Conservation (phyloP, 257 asterid genomes). For the Henckelia pumila region DNA sequence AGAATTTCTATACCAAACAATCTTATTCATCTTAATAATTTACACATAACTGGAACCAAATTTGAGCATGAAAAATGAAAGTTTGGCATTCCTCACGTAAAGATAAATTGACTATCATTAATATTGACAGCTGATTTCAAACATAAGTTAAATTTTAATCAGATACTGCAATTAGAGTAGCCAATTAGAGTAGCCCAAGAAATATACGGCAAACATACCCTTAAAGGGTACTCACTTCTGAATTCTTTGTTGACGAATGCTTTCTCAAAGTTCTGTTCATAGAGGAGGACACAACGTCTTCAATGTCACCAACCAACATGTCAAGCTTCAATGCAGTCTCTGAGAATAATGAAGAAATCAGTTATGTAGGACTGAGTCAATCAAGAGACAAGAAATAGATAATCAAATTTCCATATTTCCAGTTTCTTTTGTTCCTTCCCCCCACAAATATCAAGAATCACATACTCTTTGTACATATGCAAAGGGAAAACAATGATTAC, state of each 20-base stretch:
- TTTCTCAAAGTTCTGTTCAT: constrained; percentile 61
- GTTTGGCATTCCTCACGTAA: not conserved
- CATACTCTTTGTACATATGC: not conserved
- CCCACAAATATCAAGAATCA: constrained; percentile 8
- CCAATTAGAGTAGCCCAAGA: constrained; percentile 13
- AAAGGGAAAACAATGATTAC: no score
- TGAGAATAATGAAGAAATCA: constrained; percentile 39
- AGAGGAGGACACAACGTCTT: constrained; percentile 82
- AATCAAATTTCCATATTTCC: constrained; percentile 14
- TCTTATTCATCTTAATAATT: constrained; percentile 10
- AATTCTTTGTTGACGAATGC: constrained; percentile 46
- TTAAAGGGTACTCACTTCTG: constrained; percentile 57
- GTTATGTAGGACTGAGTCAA: constrained; percentile 13
- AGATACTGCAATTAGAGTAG: no score
- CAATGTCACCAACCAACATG: constrained; percentile 84
- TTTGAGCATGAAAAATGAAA: not conserved
- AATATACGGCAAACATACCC: constrained; percentile 20
- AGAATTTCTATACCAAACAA: constrained; percentile 4
- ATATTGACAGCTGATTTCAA: constrained; percentile 1
- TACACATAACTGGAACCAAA: not conserved
- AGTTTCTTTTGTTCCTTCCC: constrained; percentile 12
- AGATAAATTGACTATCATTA: not conserved
- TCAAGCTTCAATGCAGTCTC: constrained; percentile 88
- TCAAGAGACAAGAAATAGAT: constrained; percentile 13
- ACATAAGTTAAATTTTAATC: not conserved